A percentile compares a stretch with the other conserved stretches of the same genome.
Evolutionary conservation across 2,329 filamentous ascomycete genomes (phyloP).

Genomic region (Colletotrichum caudatum): DNA sequence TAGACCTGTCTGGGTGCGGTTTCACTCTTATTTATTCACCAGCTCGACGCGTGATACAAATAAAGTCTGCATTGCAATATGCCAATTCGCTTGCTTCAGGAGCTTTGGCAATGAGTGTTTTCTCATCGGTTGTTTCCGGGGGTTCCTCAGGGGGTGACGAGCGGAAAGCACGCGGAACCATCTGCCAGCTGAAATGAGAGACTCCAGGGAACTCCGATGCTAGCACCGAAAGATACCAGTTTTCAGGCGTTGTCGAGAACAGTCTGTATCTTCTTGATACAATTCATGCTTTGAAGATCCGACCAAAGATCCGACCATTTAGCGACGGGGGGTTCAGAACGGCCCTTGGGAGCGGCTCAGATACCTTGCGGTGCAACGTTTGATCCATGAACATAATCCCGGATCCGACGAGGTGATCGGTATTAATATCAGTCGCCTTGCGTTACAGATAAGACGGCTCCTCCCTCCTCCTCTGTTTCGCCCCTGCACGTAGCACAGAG

Average conservation of each 20-base stretch:
- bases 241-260: conserved; percentile 11
- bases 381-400: conserved; percentile 15
- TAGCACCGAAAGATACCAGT: neutral
- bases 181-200: neutral
- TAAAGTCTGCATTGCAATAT: conserved; percentile 6
- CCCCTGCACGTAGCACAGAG: neutral
- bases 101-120: neutral
- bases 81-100: conserved; percentile 26
- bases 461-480: neutral
- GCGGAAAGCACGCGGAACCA: neutral
- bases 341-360: neutral
- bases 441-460: conserved; percentile 19
- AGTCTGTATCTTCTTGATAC: conserved; percentile 23
- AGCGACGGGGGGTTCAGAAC: neutral
- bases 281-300: conserved; percentile 31
- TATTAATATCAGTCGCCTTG: conserved; percentile 4
- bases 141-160: neutral
- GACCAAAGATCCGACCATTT: conserved; percentile 17
- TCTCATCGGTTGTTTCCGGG: neutral
- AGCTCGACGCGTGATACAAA: conserved; percentile 17
- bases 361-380: neutral
- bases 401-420: conserved; percentile 20
- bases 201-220: neutral
- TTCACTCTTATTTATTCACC: neutral
- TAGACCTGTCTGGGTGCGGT: conserved; percentile 7